A percentile compares a stretch with the other conserved stretches of the same genome.
Conservation (phyloP, 2,329 filamentous ascomycete genomes). For the Aspergillus intermedius region DNA sequence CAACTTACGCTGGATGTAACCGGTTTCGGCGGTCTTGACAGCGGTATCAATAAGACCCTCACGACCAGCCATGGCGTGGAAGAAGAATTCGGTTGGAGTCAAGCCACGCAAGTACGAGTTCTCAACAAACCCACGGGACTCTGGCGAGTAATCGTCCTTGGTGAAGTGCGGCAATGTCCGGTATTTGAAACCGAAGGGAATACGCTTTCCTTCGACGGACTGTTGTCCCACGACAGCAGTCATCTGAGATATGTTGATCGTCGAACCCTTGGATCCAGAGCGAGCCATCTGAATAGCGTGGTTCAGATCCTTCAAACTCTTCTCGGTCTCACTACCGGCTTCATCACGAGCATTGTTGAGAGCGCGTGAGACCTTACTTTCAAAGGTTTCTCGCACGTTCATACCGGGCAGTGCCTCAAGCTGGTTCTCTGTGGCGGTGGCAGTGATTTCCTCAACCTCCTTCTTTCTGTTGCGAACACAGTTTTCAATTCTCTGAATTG, state of each 20-base stretch:
- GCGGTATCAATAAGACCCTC: conserved; percentile 99
- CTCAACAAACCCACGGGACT: conserved; percentile 94
- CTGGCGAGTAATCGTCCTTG: conserved; percentile 97
- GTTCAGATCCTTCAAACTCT: conserved; percentile 90
- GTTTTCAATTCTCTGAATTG: conserved; percentile 75
- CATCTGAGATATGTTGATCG: conserved; percentile 99
- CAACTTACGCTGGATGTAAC: conserved; percentile 96
- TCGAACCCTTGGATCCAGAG: conserved; percentile 96
- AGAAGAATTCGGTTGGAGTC: conserved; percentile 96
- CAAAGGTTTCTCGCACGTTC: conserved; percentile 97
- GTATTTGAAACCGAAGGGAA: conserved; percentile 99
- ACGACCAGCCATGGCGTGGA: conserved; percentile 99
- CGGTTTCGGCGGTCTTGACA: conserved; percentile 98
- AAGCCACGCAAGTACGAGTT: conserved; percentile 96
- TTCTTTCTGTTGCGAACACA: conserved; percentile 76
- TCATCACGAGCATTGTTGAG: conserved; percentile 94
- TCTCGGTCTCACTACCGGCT: conserved; percentile 85
- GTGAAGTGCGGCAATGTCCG: conserved; percentile 95
- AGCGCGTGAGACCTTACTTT: conserved; percentile 90
- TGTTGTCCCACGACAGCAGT: conserved; percentile 96
- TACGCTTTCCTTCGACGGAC: conserved; percentile 96
- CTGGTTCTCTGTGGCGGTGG: conserved; percentile 72
- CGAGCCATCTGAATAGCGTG: conserved; percentile 95
- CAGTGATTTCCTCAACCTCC: conserved; percentile 69
- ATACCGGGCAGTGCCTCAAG: conserved; percentile 94